These are phyloP conservation scores for Boletus sp. DNA, from an alignment of 768 basidiomycete species.

Conservation along the genomic window DNA sequence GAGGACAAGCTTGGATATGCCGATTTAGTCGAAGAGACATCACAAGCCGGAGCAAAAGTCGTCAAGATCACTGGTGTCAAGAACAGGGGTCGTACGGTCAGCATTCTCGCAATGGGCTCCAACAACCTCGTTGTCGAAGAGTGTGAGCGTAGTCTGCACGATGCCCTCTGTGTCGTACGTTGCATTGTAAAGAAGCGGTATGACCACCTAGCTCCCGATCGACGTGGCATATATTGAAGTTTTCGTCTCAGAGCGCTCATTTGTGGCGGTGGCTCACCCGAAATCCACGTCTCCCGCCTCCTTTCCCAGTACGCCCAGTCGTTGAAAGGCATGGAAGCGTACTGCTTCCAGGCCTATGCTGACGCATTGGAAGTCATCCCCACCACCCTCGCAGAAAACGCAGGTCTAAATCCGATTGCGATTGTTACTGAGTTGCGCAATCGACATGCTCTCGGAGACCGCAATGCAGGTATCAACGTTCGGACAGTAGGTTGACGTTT, in stretches of 20 bases:
- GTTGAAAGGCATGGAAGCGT: slow-evolving; percentile 96
- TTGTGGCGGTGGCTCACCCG: slow-evolving; percentile 94
- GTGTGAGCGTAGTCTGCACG: slow-evolving; percentile 94
- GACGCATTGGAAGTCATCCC: slow-evolving; percentile 98
- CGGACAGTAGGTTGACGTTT: slow-evolving; percentile 64
- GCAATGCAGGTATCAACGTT: slow-evolving; percentile 96
- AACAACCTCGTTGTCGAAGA: slow-evolving; percentile 95
- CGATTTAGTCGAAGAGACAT: slow-evolving; percentile 89
- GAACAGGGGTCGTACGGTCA: slow-evolving; percentile 92
- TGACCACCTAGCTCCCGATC: slow-evolving; percentile 17
- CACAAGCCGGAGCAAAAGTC: slow-evolving; percentile 80
- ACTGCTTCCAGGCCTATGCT: slow-evolving; percentile 98
- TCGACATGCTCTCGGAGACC: slow-evolving; percentile 92
- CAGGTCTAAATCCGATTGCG: slow-evolving; percentile 94
- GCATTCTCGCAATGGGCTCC: slow-evolving; percentile 90
- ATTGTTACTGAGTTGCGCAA: slow-evolving; percentile 98
- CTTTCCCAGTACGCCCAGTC: slow-evolving; percentile 90
- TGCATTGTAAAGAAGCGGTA: slow-evolving; percentile 98
- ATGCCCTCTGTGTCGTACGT: slow-evolving; percentile 97
- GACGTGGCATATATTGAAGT: neutral
- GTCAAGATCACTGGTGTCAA: slow-evolving; percentile 94
- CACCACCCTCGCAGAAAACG: slow-evolving; percentile 96
- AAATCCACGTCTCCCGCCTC: slow-evolving; percentile 92
- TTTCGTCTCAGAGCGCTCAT: slow-evolving; percentile 69
- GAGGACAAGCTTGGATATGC: slow-evolving; percentile 98